These are phyloP conservation scores for Lepidium didymum DNA, from an alignment of 345 rosid species.

Conservation along the genomic window DNA sequence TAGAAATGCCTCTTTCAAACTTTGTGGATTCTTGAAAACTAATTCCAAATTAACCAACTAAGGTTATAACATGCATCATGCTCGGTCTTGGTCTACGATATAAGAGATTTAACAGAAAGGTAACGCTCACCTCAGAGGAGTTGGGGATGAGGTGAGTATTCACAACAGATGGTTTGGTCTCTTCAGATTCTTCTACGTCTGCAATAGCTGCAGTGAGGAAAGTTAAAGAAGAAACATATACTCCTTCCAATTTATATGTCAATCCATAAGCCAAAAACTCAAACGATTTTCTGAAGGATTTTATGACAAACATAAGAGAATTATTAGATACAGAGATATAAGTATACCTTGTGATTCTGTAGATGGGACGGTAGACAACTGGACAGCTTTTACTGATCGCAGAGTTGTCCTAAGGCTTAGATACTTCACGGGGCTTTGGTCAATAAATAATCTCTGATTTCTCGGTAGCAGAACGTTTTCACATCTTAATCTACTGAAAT, in stretches of 20 bases:
- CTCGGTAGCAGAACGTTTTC: not conserved
- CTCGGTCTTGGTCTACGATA: not conserved
- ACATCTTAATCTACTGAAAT: slow-evolving; percentile 9
- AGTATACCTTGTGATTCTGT: not conserved
- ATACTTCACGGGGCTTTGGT: not conserved
- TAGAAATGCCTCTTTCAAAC: not conserved
- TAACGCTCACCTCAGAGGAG: slow-evolving; percentile 44
- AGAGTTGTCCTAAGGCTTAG: not conserved
- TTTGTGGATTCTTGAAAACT: not conserved
- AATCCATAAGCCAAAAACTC: not conserved
- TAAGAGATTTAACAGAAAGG: not conserved
- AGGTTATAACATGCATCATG: not conserved
- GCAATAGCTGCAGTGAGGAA: slow-evolving; percentile 20
- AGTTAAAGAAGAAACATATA: not conserved
- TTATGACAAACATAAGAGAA: not conserved
- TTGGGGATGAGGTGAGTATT: slow-evolving; percentile 49
- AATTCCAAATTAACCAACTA: not conserved
- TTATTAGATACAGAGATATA: not conserved
- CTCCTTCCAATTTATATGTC: not conserved
- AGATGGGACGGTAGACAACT: not conserved
- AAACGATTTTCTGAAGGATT: not conserved
- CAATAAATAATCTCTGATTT: slow-evolving; percentile 1
- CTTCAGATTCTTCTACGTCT: slow-evolving; percentile 25
- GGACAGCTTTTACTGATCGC: slow-evolving; percentile 4
- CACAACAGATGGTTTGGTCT: slow-evolving; percentile 32